phyloP scores from a whole-genome alignment of 2,329 filamentous ascomycete species.

The Xylariomycetidae sp. region DNA sequence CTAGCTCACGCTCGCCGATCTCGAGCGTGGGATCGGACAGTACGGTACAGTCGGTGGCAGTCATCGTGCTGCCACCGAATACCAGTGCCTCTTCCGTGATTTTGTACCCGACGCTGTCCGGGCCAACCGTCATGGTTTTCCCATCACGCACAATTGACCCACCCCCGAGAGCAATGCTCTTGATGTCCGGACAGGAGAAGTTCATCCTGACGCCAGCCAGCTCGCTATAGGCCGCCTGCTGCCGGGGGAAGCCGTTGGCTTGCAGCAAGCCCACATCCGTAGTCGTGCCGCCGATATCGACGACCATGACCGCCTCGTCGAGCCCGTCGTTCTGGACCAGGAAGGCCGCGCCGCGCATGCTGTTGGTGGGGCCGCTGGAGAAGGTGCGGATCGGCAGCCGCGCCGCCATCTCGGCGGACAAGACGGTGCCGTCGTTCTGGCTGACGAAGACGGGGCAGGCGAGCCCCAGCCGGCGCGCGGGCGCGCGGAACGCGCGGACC shows the following conservation, averaged over 20 bases:
- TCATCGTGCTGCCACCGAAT: slow-evolving; percentile 51
- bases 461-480: slow-evolving; percentile 43
- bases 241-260: slow-evolving; percentile 56
- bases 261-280: slow-evolving; percentile 57
- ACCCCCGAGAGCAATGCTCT: slow-evolving; percentile 54
- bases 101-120: slow-evolving; percentile 56
- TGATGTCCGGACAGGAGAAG: slow-evolving; percentile 50
- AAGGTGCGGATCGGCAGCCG: slow-evolving; percentile 57
- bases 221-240: slow-evolving; percentile 56
- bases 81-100: slow-evolving; percentile 47
- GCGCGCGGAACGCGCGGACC: slow-evolving; percentile 48
- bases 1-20: slow-evolving; percentile 34
- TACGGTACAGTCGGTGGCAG: slow-evolving; percentile 51
- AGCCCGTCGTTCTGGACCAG: slow-evolving; percentile 35
- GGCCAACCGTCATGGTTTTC: slow-evolving; percentile 43
- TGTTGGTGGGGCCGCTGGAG: slow-evolving; percentile 58
- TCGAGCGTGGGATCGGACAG: slow-evolving; percentile 26
- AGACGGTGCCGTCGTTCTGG: slow-evolving; percentile 58
- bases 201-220: slow-evolving; percentile 59
- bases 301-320: slow-evolving; percentile 46
- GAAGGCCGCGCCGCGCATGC: slow-evolving; percentile 57
- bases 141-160: slow-evolving; percentile 46
- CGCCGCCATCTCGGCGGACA: slow-evolving; percentile 47
- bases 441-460: slow-evolving; percentile 53
- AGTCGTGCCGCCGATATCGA: slow-evolving; percentile 63